Conservation (phyloP, 345 rosid genomes). For the Trapa incisa region DNA sequence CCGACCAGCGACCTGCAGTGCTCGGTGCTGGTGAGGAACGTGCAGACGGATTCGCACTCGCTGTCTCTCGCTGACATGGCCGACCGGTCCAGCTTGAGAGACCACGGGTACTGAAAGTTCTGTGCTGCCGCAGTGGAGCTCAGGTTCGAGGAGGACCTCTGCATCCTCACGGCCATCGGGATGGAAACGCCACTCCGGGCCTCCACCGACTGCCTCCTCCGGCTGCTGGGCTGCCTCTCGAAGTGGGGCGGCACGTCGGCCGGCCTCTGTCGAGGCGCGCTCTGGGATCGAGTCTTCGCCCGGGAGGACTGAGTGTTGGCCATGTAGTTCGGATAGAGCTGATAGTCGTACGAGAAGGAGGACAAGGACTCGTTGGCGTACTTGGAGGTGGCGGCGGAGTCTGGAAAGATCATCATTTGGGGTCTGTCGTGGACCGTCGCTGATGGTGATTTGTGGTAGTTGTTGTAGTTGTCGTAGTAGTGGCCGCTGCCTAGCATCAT, state of each 20-base stretch:
- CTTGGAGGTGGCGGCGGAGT: background rate
- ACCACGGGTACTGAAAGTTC: conserved; percentile 51
- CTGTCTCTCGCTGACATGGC: conserved; percentile 51
- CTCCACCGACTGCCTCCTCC: conserved; percentile 52
- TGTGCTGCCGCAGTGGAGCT: conserved; percentile 40
- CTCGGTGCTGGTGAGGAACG: conserved; percentile 47
- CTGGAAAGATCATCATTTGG: background rate
- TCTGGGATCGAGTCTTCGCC: conserved; percentile 12
- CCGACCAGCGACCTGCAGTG: conserved; percentile 43
- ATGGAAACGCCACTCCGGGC: conserved; percentile 31
- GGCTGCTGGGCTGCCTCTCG: conserved; percentile 47
- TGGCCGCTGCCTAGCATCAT: background rate
- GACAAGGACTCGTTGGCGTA: background rate
- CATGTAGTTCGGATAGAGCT: conserved; percentile 25
- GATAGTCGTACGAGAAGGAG: conserved; percentile 4
- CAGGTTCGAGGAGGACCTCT: conserved; percentile 64
- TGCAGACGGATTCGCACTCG: conserved; percentile 66
- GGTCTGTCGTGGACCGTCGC: background rate
- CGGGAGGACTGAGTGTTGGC: conserved; percentile 25
- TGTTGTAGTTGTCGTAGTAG: background rate
- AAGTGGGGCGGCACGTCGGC: conserved; percentile 6
- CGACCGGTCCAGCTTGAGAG: conserved; percentile 68
- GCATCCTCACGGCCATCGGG: conserved; percentile 71
- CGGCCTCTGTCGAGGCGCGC: conserved; percentile 13
- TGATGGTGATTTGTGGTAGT: background rate